These are phyloP conservation scores for Corniculantispora saksenae DNA, from an alignment of 2,329 filamentous ascomycete species.

Conservation along the genomic window DNA sequence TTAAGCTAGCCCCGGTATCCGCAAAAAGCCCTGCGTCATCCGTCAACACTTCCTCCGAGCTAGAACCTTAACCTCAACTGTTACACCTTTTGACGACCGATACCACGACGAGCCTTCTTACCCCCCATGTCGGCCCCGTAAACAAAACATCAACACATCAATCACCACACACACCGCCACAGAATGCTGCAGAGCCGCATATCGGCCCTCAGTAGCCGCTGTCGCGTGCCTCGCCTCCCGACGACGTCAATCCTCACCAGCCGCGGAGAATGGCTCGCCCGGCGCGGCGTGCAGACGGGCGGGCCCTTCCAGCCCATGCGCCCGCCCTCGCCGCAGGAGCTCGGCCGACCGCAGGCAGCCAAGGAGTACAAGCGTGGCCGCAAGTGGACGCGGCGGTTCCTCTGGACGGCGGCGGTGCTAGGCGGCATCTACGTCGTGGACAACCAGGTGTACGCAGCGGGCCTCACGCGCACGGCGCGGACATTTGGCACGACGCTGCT, in stretches of 20 bases:
- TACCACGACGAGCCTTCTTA: too few relatives aligned
- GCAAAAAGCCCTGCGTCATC: slow-evolving; percentile 7
- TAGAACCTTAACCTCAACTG: not conserved
- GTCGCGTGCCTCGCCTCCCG: slow-evolving; percentile 17
- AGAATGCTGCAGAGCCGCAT: slow-evolving; percentile 16
- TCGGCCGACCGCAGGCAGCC: slow-evolving; percentile 70
- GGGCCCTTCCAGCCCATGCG: slow-evolving; percentile 63
- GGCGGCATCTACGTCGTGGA: slow-evolving; percentile 71
- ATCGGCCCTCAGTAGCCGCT: slow-evolving; percentile 3
- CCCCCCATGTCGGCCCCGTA: slow-evolving; percentile 1
- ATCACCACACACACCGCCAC: not conserved
- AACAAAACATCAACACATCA: slow-evolving; percentile 3
- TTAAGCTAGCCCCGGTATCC: slow-evolving; percentile 8
- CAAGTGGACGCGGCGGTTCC: slow-evolving; percentile 75
- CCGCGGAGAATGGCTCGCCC: slow-evolving; percentile 12
- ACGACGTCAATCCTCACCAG: not conserved
- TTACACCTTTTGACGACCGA: not conserved
- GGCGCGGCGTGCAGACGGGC: slow-evolving; percentile 34
- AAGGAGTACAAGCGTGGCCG: slow-evolving; percentile 70
- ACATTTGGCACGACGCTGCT: slow-evolving; percentile 80
- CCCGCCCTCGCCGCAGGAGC: slow-evolving; percentile 75
- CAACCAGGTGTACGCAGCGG: slow-evolving; percentile 73
- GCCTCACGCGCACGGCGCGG: slow-evolving; percentile 73
- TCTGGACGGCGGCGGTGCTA: slow-evolving; percentile 59
- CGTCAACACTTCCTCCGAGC: slow-evolving; percentile 3